Percentiles rank a stretch among this genome's conserved stretches.
Conservation (phyloP, 148 eudicot genomes). For the Amaranthus cruentus region DNA sequence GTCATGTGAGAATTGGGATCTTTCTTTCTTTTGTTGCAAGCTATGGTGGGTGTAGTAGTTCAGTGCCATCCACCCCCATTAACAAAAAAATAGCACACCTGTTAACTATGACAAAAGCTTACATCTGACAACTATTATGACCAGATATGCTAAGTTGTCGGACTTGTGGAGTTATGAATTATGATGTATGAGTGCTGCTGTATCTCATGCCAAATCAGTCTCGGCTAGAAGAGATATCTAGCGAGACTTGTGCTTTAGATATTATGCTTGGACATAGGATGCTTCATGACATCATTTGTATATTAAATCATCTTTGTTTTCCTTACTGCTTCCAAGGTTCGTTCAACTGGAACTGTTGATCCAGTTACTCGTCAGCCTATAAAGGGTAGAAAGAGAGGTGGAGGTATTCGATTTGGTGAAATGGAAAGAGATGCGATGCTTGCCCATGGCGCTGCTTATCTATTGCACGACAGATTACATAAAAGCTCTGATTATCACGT, state of each 20-base stretch:
- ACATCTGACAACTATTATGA: not conserved
- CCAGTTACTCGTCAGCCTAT: slow-evolving; percentile 83
- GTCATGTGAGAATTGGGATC: not conserved
- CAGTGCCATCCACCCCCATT: not conserved
- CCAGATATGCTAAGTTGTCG: not conserved
- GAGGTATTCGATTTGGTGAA: slow-evolving; percentile 94
- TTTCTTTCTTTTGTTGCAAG: not conserved
- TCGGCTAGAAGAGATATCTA: not conserved
- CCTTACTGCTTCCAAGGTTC: slow-evolving; percentile 46
- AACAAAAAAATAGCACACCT: not conserved
- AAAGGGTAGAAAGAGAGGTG: slow-evolving; percentile 93
- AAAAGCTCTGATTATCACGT: slow-evolving; percentile 84
- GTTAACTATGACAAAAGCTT: not conserved
- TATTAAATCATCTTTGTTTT: not conserved
- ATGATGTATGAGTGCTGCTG: not conserved
- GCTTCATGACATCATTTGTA: not conserved
- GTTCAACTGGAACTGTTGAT: slow-evolving; percentile 84
- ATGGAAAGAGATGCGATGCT: slow-evolving; percentile 95
- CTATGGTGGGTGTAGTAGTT: not conserved
- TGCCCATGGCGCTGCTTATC: slow-evolving; percentile 92
- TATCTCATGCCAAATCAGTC: not conserved
- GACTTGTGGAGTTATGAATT: not conserved
- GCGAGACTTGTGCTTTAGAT: not conserved
- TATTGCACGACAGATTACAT: slow-evolving; percentile 81
- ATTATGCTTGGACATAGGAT: not conserved